phyloP scores from a whole-genome alignment of 2,329 filamentous ascomycete species.

The Fusarium miscanthi region DNA sequence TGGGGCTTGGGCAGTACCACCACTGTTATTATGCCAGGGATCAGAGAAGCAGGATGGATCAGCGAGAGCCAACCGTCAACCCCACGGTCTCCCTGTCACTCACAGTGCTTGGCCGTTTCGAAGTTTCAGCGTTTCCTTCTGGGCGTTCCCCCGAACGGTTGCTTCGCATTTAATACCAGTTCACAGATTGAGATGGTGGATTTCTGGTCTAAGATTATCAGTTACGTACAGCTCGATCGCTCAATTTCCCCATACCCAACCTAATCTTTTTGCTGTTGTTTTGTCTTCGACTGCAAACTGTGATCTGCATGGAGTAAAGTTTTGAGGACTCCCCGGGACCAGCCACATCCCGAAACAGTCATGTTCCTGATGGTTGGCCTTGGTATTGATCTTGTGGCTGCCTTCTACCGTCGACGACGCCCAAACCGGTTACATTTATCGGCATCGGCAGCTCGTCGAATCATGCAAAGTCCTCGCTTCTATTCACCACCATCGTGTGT shows the following conservation, averaged over 20 bases:
- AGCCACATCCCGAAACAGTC: constrained; percentile 25
- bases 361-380: constrained; percentile 1
- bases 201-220: constrained; percentile 16
- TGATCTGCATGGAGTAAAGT: constrained; percentile 5
- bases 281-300: background rate
- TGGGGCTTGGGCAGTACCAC: background rate
- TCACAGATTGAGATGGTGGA: background rate
- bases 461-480: constrained; percentile 7
- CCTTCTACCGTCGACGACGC: constrained; percentile 9
- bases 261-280: constrained; percentile 4
- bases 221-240: constrained; percentile 25
- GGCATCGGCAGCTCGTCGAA: constrained; percentile 9
- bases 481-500: constrained; percentile 8
- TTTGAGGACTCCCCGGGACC: constrained; percentile 4
- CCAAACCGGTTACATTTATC: constrained; percentile 27
- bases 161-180: background rate
- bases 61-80: constrained; percentile 44
- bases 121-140: constrained; percentile 28
- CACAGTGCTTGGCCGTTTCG: constrained; percentile 37
- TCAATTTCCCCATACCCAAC: constrained; percentile 8
- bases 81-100: constrained; percentile 39
- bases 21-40: constrained; percentile 15
- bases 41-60: constrained; percentile 27
- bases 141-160: background rate
- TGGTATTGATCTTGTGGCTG: constrained; percentile 5